Evolutionary conservation across 2,329 filamentous ascomycete species (phyloP), one percentile per base, ranked within the genome.

Genomic region (Colletotrichum caudatum): DNA sequence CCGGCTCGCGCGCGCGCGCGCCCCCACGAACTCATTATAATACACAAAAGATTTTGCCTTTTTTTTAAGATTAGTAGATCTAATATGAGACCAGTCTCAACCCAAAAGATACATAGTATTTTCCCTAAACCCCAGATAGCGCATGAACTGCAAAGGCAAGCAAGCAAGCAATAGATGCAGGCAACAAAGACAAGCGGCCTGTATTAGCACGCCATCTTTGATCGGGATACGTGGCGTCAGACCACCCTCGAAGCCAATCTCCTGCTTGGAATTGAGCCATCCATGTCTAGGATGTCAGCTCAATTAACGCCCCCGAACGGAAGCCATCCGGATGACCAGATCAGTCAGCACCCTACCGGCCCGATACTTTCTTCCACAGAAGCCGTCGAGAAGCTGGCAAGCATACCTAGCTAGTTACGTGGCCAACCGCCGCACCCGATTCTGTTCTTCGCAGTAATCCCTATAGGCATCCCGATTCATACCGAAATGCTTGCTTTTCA

Each of bases 401-500:
- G 29, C 18, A 35, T 41, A 29, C 29, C 29, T 29, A 29, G 29
- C 29, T 29, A 66, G 29, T 5, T 58, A 23, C 69, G 59, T 37
- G 35, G 41, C 35, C 29, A 53, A 41, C 50, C 60, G 46, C 65
- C 56, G 20, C 23, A 51, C 50, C 58, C 60, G 46, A 48, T 54
- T 48, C 20, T 18, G 33, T 69, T 61, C 46, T 65, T 29, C 12
- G 56, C 26, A 8, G 44, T 26, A n/a, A 18, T 29, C n/a, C 48
- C 39, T n/a, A 23, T 33, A 12, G 44, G 37, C 39, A 33, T 29
- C 26, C 23, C 56, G 46, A 56, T 26, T 14, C 41, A 48, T 29
- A n/a, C 50, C 51, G 29, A 41, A 29, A 29, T 72, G 66, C 66
- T 72, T 72, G 66, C 61, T 66, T 61, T 63, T 46, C 39, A 11